phyloP scores from a whole-genome alignment of 306 rosid species.

The Dalbergia cultrata region DNA sequence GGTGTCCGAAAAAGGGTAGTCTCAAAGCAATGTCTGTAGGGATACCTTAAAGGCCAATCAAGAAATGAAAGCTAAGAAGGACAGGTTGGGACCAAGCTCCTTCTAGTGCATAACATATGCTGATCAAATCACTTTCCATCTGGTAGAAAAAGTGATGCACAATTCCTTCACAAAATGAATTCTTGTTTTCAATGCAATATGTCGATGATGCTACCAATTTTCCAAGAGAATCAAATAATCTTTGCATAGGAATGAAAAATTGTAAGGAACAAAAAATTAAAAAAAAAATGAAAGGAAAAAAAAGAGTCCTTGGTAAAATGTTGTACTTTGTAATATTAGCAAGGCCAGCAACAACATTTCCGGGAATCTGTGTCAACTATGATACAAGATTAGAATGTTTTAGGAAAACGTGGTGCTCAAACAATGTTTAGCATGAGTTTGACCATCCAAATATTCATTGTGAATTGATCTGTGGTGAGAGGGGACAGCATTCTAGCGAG shows the following conservation, averaged over 20 bases:
- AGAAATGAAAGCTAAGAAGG: constrained; percentile 33
- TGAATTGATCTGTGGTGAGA: constrained; percentile 37
- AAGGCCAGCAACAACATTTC: constrained; percentile 22
- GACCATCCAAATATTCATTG: constrained; percentile 35
- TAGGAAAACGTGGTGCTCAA: neutral
- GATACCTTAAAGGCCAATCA: constrained; percentile 25
- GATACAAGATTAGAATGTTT: constrained; percentile 43
- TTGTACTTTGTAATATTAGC: constrained; percentile 35
- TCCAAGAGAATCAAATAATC: constrained; percentile 21
- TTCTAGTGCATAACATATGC: constrained; percentile 18
- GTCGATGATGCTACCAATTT: constrained; percentile 29
- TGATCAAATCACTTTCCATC: constrained; percentile 26
- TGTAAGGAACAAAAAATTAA: constrained; percentile 28
- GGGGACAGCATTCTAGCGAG: constrained; percentile 39
- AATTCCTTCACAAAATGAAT: constrained; percentile 6
- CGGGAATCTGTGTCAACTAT: constrained; percentile 31
- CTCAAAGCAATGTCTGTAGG: too few relatives aligned
- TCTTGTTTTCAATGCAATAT: constrained; percentile 27
- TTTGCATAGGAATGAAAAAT: constrained; percentile 35
- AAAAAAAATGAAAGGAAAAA: neutral
- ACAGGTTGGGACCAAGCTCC: constrained; percentile 46
- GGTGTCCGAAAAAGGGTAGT: too few relatives aligned
- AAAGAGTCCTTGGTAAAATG: constrained; percentile 36
- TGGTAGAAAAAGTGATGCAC: constrained; percentile 7
- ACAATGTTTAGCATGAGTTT: constrained; percentile 9